Evolutionary conservation across 495 filamentous ascomycete genomes (phyloP), one percentile per base, ranked within the genome.

Genomic region (Viridothelium virens): DNA sequence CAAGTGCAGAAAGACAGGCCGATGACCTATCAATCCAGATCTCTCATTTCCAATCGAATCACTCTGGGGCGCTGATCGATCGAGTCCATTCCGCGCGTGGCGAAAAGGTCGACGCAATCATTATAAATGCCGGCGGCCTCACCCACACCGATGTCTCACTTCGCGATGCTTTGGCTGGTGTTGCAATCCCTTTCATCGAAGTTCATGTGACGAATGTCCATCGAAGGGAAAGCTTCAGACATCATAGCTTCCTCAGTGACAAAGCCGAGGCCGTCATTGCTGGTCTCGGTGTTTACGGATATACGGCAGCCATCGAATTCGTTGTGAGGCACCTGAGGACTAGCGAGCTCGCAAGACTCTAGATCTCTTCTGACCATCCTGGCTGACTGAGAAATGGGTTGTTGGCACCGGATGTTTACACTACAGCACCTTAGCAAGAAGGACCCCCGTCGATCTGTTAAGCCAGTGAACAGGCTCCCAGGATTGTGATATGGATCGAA

Each of bases 201-300:
- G 70, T 89, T 14, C 88, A 91, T 74, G 81, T 89, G 63, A 85
- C 76, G 53, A 90, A 90, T 74, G 81, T 89, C 7, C 86, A 91
- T 74, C 81, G 81, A 62, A 73, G 88, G 11, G 87, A 89, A 77
- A 68, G 79, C 9, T 90, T 79, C 68, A 77, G 87, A 66, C 79
- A 85, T 66, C 84, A 87, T 56, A 86, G 84, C 64, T 89, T 85
- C 70, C 79, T 90, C 48, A 85, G 83, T 69, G 88, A 91, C 74
- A 89, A 88, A 77, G 88, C 88, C 12, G 79, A 80, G 56, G 87
- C 82, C 0, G 81, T 89, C 46, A 85, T 91, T 69, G 86, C 84
- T 66, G 87, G 87, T 0, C 70, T 91, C 74, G 88, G 88, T 0
- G 80, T 81, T 44, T 85, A 81, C 76, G 87, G 88, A 66, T 91